Conservation (phyloP, 345 rosid species). For the Eucalyptus sp. region DNA sequence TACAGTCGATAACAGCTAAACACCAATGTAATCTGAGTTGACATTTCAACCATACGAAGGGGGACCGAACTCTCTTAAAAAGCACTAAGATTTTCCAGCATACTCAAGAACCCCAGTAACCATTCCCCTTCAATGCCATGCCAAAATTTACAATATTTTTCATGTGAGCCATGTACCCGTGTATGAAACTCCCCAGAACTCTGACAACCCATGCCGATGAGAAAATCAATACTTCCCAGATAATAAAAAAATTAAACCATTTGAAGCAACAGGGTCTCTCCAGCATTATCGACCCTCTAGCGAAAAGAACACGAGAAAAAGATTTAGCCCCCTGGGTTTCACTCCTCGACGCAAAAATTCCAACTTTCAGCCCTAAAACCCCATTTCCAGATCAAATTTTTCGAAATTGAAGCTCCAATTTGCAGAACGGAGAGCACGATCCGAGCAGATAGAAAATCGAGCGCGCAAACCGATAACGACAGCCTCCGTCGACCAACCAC, state of each 20-base stretch:
- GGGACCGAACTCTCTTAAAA: neutral
- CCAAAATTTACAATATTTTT: neutral
- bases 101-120: neutral
- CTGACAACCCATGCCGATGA: neutral
- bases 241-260: neutral
- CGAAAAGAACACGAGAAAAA: neutral
- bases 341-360: neutral
- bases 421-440: neutral
- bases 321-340: neutral
- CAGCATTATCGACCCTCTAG: neutral
- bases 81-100: neutral
- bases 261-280: neutral
- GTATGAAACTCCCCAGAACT: neutral
- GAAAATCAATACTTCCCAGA: neutral
- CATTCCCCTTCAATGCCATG: neutral
- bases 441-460: neutral
- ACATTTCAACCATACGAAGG: neutral
- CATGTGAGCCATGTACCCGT: neutral
- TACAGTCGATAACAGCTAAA: neutral
- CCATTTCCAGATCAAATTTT: neutral
- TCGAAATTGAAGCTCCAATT: neutral
- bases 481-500: neutral
- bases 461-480: neutral
- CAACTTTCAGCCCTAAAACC: neutral
- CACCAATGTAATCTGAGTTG: neutral